Percentiles rank a stretch among this genome's conserved stretches.
phyloP scores from a whole-genome alignment of 2,329 filamentous ascomycete genomes.

The Fusarium tjaetaba region DNA sequence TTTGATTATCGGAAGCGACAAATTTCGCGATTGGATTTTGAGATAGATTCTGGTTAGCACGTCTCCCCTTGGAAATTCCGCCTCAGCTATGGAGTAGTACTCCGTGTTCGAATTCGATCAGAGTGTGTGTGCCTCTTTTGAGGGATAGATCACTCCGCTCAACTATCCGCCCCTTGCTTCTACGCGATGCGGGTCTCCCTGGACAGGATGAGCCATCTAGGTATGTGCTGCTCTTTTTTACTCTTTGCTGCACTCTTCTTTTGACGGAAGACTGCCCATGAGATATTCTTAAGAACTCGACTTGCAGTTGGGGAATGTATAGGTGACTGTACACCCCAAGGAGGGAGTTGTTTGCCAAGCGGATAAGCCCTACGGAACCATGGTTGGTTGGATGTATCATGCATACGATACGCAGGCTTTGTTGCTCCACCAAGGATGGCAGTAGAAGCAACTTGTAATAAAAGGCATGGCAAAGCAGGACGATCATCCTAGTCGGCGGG shows the following conservation, averaged over 20 bases:
- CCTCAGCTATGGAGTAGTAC: slow-evolving; percentile 1
- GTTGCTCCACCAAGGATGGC: slow-evolving; percentile 16
- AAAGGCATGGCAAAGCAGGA: slow-evolving; percentile 32
- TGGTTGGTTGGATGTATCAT: slow-evolving; percentile 31
- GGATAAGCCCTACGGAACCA: slow-evolving; percentile 7
- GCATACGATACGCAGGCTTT: slow-evolving; percentile 17
- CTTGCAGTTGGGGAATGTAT: background rate
- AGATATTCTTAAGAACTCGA: background rate
- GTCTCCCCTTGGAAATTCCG: background rate
- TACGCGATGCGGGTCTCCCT: slow-evolving; percentile 30
- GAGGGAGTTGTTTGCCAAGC: background rate
- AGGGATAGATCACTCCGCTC: slow-evolving; percentile 36
- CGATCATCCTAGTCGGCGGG: slow-evolving; percentile 26
- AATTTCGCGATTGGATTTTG: slow-evolving; percentile 18
- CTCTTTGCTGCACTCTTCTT: background rate
- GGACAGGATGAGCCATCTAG: background rate
- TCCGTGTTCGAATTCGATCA: background rate
- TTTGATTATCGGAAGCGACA: slow-evolving; percentile 16
- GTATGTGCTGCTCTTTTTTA: background rate
- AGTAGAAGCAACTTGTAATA: slow-evolving; percentile 28
- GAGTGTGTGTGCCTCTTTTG: slow-evolving; percentile 22
- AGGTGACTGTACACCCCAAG: background rate
- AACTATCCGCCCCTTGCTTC: slow-evolving; percentile 39
- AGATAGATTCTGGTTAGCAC: background rate
- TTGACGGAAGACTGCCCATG: background rate